Evolutionary conservation across 2,329 filamentous ascomycete species (phyloP), one percentile per base, ranked within the genome.

Genomic region (Cercospora brassicicola): DNA sequence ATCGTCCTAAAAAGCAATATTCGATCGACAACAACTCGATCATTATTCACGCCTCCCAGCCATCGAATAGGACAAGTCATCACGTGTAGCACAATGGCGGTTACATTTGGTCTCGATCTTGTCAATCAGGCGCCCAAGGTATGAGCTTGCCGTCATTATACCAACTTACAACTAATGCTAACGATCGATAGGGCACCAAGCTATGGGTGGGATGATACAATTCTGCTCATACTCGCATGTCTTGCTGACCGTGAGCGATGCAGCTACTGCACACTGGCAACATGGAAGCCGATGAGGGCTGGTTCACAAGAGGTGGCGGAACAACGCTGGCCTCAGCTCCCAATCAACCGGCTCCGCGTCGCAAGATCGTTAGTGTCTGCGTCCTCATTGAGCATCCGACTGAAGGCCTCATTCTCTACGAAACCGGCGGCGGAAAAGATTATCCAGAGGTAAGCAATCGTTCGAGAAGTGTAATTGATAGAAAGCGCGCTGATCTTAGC

Each of bases 201-300:
- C 62, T 79, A 71, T 79, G 77, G 77, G 77, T 78, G 26, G n/a
- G 65, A 18, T 30, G 5, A 8, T 8, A 8, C 7, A 30, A 30
- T 30, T 30, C 7, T 30, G 6, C 7, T 7, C 28, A 30, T 30
- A 30, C 28, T 30, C 28, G 5, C 28, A 30, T 30, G 15, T 31
- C 18, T 1, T 8, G 18, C 31, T 59, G 13, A 42, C 20, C 11
- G 30, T 3, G 45, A 48, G n/a, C 13, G 15, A 10, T 7, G 26
- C 62, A 78, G 78, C 59, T 78, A 3, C 75, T 80, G 18, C 74
- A 79, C 66, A 71, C 77, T 36, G 77, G 78, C 20, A 75, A 78
- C 74, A 61, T 79, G 48, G 78, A 79, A 72, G 76, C 74, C 20
- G 78, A 79, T 65, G 76, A 79, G 69, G 77, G 76, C 7, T 80